Evolutionary conservation across 495 filamentous ascomycete genomes (phyloP).

Genomic region (Achaetomiella virescens): DNA sequence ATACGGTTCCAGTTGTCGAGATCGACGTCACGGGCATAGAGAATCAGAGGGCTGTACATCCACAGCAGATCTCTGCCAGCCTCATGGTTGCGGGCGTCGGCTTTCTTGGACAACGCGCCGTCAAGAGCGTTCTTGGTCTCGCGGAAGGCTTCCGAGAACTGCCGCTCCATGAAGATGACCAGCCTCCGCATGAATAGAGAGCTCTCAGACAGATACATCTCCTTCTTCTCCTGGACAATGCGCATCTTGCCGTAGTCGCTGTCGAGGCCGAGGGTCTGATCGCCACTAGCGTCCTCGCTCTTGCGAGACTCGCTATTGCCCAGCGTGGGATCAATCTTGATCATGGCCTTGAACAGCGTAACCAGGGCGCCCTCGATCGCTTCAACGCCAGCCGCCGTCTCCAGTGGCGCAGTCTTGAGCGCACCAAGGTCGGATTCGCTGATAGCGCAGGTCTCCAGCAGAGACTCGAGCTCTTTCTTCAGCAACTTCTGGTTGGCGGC

Average conservation of each 20-base stretch:
- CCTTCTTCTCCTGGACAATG: conserved; percentile 87
- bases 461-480: conserved; percentile 72
- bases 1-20: conserved; percentile 71
- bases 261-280: conserved; percentile 53
- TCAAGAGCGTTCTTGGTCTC: conserved; percentile 55
- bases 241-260: conserved; percentile 86
- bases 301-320: conserved; percentile 48
- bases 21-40: conserved; percentile 82
- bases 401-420: conserved; percentile 67
- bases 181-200: conserved; percentile 67
- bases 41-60: conserved; percentile 75
- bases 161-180: conserved; percentile 70
- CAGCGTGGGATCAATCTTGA: conserved; percentile 80
- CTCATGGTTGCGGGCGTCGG: conserved; percentile 49
- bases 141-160: conserved; percentile 68
- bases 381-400: conserved; percentile 60
- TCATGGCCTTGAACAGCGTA: conserved; percentile 88
- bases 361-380: conserved; percentile 70
- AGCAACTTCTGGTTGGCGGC: conserved; percentile 95
- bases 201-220: conserved; percentile 70
- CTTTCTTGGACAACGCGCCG: conserved; percentile 45
- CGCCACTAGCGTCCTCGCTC: conserved; percentile 43
- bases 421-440: conserved; percentile 65
- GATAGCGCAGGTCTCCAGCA: conserved; percentile 84
- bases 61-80: conserved; percentile 56